These are phyloP conservation scores for Dactylella cylindrospora DNA, from an alignment of 2,329 filamentous ascomycete genomes.

Conservation along the genomic window DNA sequence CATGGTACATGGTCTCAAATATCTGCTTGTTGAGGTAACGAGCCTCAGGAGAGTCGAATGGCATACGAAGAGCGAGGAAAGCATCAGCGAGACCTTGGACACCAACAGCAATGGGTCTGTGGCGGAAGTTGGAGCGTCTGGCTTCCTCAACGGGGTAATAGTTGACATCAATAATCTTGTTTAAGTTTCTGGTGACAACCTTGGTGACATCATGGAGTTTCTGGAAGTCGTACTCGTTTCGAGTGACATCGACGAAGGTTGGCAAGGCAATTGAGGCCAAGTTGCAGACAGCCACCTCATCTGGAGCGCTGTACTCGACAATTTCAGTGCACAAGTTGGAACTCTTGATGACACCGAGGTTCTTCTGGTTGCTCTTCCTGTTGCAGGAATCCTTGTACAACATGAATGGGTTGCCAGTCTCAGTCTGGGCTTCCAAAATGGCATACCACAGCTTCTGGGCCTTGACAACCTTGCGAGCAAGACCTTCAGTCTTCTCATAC, in stretches of 20 bases:
- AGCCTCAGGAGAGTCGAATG: constrained; percentile 94
- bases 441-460: constrained; percentile 99
- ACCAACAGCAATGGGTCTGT: constrained; percentile 92
- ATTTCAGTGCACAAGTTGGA: constrained; percentile 99
- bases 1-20: constrained; percentile 99
- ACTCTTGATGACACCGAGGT: constrained; percentile 95
- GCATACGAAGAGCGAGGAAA: constrained; percentile 93
- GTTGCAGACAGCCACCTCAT: constrained; percentile 99
- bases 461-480: constrained; percentile 86
- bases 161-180: constrained; percentile 98
- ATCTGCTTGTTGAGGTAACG: constrained; percentile 95
- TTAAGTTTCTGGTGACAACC: constrained; percentile 90
- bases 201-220: constrained; percentile 94
- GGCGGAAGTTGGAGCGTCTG: constrained; percentile 92
- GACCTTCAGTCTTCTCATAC: constrained; percentile 78
- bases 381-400: constrained; percentile 99
- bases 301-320: constrained; percentile 92
- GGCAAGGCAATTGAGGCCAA: constrained; percentile 91
- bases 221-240: constrained; percentile 87
- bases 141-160: constrained; percentile 97
- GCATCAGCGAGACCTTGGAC: constrained; percentile 97
- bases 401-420: constrained; percentile 99
- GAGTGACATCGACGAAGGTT: constrained; percentile 81
- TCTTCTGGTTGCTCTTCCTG: constrained; percentile 99
- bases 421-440: constrained; percentile 95